Percentiles rank a stretch among this genome's conserved stretches.
These are phyloP conservation scores for Hortiboletus campestris DNA, from an alignment of 768 basidiomycete genomes.

Conservation along the genomic window DNA sequence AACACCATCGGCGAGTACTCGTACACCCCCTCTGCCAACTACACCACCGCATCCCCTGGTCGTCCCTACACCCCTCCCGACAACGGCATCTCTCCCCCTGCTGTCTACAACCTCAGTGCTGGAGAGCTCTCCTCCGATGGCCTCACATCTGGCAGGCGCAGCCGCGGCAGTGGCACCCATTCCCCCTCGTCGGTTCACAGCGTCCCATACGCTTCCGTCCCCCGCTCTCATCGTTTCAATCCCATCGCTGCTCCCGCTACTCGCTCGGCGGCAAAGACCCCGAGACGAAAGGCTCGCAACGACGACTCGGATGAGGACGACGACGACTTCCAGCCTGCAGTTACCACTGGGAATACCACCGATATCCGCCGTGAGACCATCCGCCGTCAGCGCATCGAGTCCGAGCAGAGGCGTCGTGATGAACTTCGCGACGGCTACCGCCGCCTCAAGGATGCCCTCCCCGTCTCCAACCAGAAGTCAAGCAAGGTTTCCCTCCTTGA, in stretches of 20 bases:
- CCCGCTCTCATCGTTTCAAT: conserved; percentile 77
- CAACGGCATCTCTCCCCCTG: conserved; percentile 68
- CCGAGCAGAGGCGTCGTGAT: conserved; percentile 87
- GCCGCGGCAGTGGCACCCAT: conserved; percentile 66
- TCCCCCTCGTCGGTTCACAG: conserved; percentile 47
- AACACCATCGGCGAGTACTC: conserved; percentile 58
- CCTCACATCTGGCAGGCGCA: conserved; percentile 58
- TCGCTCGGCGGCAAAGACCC: conserved; percentile 53
- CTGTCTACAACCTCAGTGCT: conserved; percentile 66
- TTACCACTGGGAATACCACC: conserved; percentile 43
- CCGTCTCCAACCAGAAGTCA: conserved; percentile 87
- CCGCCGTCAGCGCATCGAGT: conserved; percentile 90
- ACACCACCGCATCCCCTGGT: conserved; percentile 49
- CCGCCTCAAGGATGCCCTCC: conserved; percentile 86
- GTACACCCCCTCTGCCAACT: conserved; percentile 52
- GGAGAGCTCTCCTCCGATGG: conserved; percentile 78
- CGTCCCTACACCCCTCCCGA: conserved; percentile 70
- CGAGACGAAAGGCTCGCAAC: conserved; percentile 47
- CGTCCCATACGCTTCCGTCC: conserved; percentile 59
- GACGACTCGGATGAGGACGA: conserved; percentile 73
- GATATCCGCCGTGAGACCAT: conserved; percentile 87
- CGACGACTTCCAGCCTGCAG: conserved; percentile 67
- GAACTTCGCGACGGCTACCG: conserved; percentile 92
- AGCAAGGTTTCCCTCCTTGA: conserved; percentile 91
- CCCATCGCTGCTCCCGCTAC: conserved; percentile 56